Evolutionary conservation across 2,329 filamentous ascomycete genomes (phyloP), one percentile per base, ranked within the genome.

Genomic region (Cladosporium cucumerinum): DNA sequence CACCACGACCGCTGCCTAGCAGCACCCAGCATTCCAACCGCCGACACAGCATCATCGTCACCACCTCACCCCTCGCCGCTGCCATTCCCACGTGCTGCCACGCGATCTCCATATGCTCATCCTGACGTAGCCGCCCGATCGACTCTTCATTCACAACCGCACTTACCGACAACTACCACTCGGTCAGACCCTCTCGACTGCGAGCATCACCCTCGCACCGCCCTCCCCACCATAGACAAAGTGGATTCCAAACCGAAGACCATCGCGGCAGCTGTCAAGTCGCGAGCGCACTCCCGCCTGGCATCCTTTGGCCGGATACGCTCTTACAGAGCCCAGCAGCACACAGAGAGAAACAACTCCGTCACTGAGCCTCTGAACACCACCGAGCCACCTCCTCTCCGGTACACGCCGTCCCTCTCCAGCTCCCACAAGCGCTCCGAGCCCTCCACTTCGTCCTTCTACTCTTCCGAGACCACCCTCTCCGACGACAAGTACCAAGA

Each of bases 241-340:
- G 71, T 75, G 73, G 73, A 74, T 73, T 72, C 72, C 69, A 65
- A 62, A 66, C 62, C 67, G 66, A 70, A 66, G 57, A 60, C 67
- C 58, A 63, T 63, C 57, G 65, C 66, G 62, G 61, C 68, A 65
- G 68, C 66, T 69, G 57, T 66, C 60, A 74, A 72, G 69, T 68
- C 70, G 59, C 73, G 72, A 63, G 70, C 72, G 59, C 73, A 75
- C 63, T 73, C 70, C 58, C 73, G 73, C 52, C 69, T 75, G 63
- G 71, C 72, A 63, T 74, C 73, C 11, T 71, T 75, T 49, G 55
- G 72, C 64, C 69, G 72, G 55, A 69, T 71, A 51, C 69, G 69
- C 52, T 67, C 72, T 34, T 69, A 71, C 36, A 69, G 69, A 61
- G 71, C 70, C 55, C 57, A 58, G 8, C 49, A 63, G 30, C 59